A percentile compares a stretch with the other conserved stretches of the same genome.
Evolutionary conservation across 2,329 filamentous ascomycete genomes (phyloP).

Genomic region (Pochonia chlamydosporia): DNA sequence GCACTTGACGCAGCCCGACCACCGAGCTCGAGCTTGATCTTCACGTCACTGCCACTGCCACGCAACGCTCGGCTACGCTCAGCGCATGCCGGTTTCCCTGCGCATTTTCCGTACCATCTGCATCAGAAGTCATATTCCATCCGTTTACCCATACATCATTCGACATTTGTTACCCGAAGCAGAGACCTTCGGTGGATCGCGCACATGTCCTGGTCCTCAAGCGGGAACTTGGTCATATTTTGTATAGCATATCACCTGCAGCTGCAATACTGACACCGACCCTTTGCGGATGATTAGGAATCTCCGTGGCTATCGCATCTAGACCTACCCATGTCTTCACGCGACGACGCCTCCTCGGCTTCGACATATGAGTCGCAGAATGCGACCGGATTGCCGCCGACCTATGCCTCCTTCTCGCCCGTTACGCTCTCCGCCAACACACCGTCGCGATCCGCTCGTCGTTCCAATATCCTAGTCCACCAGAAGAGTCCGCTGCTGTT

Average conservation of each 20-base stretch:
- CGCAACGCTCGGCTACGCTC: not conserved
- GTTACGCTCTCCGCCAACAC: constrained; percentile 65
- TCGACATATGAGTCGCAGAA: constrained; percentile 23
- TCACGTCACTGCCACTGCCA: not conserved
- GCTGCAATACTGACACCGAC: constrained; percentile 7
- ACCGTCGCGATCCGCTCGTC: constrained; percentile 56
- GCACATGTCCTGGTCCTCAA: not conserved
- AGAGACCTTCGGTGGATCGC: not conserved
- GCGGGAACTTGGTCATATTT: not conserved
- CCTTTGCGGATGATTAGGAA: constrained; percentile 20
- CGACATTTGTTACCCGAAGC: not conserved
- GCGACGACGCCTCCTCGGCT: constrained; percentile 29
- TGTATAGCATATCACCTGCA: constrained; percentile 7
- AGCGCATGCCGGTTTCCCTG: not conserved
- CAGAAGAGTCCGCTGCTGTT: constrained; percentile 92
- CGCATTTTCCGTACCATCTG: no score
- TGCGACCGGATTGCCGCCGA: constrained; percentile 51
- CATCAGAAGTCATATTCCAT: no score
- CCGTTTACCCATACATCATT: no score
- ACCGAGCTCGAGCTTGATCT: not conserved
- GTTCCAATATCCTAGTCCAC: constrained; percentile 89
- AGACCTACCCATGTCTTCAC: constrained; percentile 31
- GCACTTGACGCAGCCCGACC: not conserved
- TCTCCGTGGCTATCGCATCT: constrained; percentile 47
- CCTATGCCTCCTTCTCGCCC: constrained; percentile 86